Base-by-base conservation (phyloP, 148 eudicot genomes). In the Vaccinium corymbosum region DNA sequence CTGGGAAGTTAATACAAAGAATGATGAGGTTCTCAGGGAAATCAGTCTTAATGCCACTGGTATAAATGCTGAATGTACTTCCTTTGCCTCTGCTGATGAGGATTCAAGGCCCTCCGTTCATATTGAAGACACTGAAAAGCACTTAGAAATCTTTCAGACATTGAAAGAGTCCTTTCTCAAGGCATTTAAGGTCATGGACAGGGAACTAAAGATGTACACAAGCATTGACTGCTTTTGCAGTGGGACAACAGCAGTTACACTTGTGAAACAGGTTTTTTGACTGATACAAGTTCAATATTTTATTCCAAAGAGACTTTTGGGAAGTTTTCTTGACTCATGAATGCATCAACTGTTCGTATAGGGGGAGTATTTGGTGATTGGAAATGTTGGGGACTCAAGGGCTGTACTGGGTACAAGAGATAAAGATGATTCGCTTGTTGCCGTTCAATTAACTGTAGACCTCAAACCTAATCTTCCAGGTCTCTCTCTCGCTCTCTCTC, bases 381-480 rank as follows among this genome's bases (percentile, higher is more conserved):
- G 98, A 79, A 92, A 97, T 86, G 90, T 97, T 74, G 99, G 98
- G 70, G 99, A 97, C 89, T 94, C 97, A 4, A 90, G 99, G 87
- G 99, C 99, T 82, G 86, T 97, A 81, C 87, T 97, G 76, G 98
- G 93, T 81, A 94, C 94, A 17, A 92, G 98, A 90, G 93, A 90
- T 76, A 81, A 86, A 78, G 91, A 92, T 82, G 86, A 89, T 89
- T 86, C 83, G 80, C 92, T 97, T 82, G 76, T 86, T 85, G 93
- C 99, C 53, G 90, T 94, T 57, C 99, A 94, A 91, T 87, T 97
- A 84, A 97, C 99, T 25, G 95, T 94, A 79, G 99, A 97, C 90
- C 98, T 97, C 78, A 97, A 97, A 83, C 99, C 99, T 79, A 93
- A 92, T 90, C 98, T 97, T 86, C 99, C 99, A 87, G 98, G 99